Percentiles rank a stretch among this genome's conserved stretches.
Evolutionary conservation across 805 yeast genomes (phyloP).

Genomic region (Barnettozyma siamensis): DNA sequence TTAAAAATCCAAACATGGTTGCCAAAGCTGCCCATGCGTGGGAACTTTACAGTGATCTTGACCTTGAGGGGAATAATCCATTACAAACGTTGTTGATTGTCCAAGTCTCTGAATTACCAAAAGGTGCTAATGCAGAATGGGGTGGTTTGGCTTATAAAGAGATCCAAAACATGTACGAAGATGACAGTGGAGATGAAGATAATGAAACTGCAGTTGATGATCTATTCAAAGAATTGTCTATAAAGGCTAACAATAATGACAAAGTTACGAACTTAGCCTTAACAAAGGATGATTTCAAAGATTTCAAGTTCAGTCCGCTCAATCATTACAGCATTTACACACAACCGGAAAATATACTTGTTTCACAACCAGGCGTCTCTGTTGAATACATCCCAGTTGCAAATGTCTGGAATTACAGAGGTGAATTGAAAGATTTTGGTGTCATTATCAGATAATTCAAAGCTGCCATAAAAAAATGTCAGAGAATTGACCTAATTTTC

Average conservation of each 20-base stretch:
- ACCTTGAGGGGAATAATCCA: slow-evolving; percentile 21
- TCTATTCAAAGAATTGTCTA: background rate
- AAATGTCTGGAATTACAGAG: slow-evolving; percentile 24
- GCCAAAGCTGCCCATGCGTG: slow-evolving; percentile 36
- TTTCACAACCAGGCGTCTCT: slow-evolving; percentile 3
- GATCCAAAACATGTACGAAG: slow-evolving; percentile 30
- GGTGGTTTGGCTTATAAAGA: slow-evolving; percentile 52
- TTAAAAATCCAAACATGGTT: slow-evolving; percentile 32
- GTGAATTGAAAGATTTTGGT: slow-evolving; percentile 20
- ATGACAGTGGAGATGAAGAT: slow-evolving; percentile 35
- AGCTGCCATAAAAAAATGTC: too few species aligned
- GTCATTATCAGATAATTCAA: slow-evolving; percentile 17
- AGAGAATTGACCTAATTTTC: too few species aligned
- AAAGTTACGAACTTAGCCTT: slow-evolving; percentile 19
- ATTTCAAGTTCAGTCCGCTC: slow-evolving; percentile 5
- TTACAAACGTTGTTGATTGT: slow-evolving; percentile 40
- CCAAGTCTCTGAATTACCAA: slow-evolving; percentile 54
- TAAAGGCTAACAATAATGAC: slow-evolving; percentile 14
- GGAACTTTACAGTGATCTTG: slow-evolving; percentile 34
- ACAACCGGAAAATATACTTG: slow-evolving; percentile 10
- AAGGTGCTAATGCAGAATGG: slow-evolving; percentile 67
- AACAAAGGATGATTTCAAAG: slow-evolving; percentile 12
- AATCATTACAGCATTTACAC: slow-evolving; percentile 23
- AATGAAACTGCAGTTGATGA: background rate
- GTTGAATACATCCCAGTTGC: slow-evolving; percentile 26